Conservation (phyloP, 2,329 filamentous ascomycete species). For the Mollisia scopiformis region DNA sequence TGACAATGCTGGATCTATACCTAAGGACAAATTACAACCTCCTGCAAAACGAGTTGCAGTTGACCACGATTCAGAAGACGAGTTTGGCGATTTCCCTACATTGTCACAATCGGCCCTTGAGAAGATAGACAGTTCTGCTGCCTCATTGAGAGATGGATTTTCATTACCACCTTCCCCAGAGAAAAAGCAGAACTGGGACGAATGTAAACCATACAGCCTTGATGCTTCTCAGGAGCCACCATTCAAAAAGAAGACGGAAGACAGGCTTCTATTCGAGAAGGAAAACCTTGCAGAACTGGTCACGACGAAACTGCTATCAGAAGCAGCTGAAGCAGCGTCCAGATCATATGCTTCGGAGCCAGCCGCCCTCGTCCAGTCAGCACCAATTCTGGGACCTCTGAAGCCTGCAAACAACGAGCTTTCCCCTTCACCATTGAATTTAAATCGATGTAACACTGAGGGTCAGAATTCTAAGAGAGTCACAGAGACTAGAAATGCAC, state of each 20-base stretch:
- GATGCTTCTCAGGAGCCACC: constrained; percentile 8
- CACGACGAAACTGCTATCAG: constrained; percentile 22
- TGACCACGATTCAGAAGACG: constrained; percentile 32
- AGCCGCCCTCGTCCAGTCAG: neutral
- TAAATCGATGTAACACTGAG: neutral
- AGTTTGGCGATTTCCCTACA: constrained; percentile 37
- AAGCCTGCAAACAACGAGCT: neutral
- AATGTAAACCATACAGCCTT: neutral
- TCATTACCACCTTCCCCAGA: neutral
- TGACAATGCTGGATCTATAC: neutral
- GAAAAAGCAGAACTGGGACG: neutral
- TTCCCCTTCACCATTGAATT: neutral
- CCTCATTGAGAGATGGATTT: constrained; percentile 2
- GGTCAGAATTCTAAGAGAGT: neutral
- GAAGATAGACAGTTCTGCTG: constrained; percentile 22
- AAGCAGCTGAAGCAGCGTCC: constrained; percentile 15
- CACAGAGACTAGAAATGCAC: neutral
- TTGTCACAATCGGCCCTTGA: constrained; percentile 34
- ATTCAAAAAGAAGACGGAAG: constrained; percentile 7
- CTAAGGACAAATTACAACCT: constrained; percentile 5
- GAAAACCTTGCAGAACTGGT: constrained; percentile 17
- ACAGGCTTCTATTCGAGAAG: constrained; percentile 12
- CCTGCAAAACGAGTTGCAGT: constrained; percentile 16
- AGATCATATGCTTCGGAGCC: constrained; percentile 14
- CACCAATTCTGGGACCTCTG: neutral